phyloP scores from a whole-genome alignment of 306 rosid species.

The Urtica urens region DNA sequence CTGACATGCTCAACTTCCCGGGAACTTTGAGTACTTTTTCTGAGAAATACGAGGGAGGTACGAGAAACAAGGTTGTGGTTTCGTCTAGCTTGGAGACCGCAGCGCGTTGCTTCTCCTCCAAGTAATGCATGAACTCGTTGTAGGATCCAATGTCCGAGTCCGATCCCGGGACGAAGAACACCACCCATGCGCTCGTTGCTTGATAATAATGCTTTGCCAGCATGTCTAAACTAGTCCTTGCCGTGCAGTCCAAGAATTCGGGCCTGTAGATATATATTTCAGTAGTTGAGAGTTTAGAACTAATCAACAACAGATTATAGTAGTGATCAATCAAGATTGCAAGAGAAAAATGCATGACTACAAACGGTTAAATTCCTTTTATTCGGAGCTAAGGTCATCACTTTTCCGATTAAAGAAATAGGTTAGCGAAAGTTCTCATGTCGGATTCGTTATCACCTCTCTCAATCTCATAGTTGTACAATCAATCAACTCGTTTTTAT shows the following conservation, averaged over 20 bases:
- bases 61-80: slow-evolving; percentile 83
- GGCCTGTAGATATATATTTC: slow-evolving; percentile 56
- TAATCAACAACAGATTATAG: too few relatives aligned
- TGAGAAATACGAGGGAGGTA: slow-evolving; percentile 93
- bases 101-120: slow-evolving; percentile 88
- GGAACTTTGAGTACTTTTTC: slow-evolving; percentile 86
- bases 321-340: too few relatives aligned
- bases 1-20: slow-evolving; percentile 89
- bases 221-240: slow-evolving; percentile 94
- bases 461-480: too few relatives aligned
- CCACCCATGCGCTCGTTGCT: slow-evolving; percentile 94
- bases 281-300: too few relatives aligned
- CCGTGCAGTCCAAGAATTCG: slow-evolving; percentile 90
- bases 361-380: too few relatives aligned
- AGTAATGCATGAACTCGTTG: slow-evolving; percentile 88
- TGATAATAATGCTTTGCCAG: slow-evolving; percentile 94
- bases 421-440: too few relatives aligned
- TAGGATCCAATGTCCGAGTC: slow-evolving; percentile 78
- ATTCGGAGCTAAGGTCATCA: too few relatives aligned
- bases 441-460: too few relatives aligned
- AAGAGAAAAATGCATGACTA: too few relatives aligned
- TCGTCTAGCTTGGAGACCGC: slow-evolving; percentile 92
- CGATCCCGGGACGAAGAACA: slow-evolving; percentile 88
- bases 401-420: too few relatives aligned
- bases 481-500: too few relatives aligned